phyloP scores from a whole-genome alignment of 257 asterid species.

The Solanum etuberosum region DNA sequence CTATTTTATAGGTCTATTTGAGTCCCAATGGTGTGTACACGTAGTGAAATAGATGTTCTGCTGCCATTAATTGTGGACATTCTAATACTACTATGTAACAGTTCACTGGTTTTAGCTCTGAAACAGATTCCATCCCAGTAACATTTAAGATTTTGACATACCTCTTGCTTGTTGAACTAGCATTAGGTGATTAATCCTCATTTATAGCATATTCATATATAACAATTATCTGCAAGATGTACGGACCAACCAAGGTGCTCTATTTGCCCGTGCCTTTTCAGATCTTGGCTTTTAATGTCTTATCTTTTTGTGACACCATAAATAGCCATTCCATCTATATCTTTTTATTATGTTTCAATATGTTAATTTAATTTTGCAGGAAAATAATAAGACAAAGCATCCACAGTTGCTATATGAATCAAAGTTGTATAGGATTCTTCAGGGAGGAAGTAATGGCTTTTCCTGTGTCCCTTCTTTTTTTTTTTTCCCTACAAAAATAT shows the following conservation, averaged over 20 bases:
- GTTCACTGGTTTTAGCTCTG: background rate
- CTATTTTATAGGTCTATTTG: background rate
- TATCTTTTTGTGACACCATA: background rate
- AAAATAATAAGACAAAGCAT: slow-evolving; percentile 90
- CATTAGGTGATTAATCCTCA: background rate
- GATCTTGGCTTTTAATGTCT: background rate
- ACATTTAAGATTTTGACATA: background rate
- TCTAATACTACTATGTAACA: background rate
- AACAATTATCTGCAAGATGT: background rate
- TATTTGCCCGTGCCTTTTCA: background rate
- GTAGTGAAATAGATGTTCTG: background rate
- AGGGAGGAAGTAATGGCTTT: slow-evolving; percentile 85
- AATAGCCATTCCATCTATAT: background rate
- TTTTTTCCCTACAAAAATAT: background rate
- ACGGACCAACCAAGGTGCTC: background rate
- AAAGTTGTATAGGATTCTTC: slow-evolving; percentile 80
- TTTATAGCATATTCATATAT: background rate
- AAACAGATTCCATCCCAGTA: background rate
- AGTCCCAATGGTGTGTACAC: background rate
- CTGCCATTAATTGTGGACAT: background rate
- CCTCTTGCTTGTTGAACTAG: background rate
- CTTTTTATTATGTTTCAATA: background rate
- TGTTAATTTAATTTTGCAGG: slow-evolving; percentile 32
- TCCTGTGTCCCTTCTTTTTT: background rate
- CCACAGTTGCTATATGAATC: slow-evolving; percentile 95